These are phyloP conservation scores for Mortierella sp. DNA, from an alignment of 371 early-diverging fungal genomes.

Conservation along the genomic window DNA sequence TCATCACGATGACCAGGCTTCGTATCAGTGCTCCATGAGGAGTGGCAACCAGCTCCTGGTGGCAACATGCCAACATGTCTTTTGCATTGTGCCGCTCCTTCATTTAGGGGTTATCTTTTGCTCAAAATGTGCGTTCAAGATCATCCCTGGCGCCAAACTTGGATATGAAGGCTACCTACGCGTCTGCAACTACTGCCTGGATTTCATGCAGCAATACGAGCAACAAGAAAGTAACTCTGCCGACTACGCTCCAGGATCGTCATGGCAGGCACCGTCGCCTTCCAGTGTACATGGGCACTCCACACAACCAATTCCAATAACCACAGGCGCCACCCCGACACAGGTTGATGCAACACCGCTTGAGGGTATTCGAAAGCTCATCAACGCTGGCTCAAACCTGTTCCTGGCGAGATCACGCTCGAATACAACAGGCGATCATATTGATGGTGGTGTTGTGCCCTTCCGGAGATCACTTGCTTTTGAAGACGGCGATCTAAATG, in stretches of 20 bases:
- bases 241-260: conserved; percentile 25
- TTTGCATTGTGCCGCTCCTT: neutral
- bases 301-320: conserved; percentile 16
- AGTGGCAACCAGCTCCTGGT: too few relatives aligned
- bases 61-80: too few relatives aligned
- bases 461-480: conserved; percentile 44
- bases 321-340: conserved; percentile 16
- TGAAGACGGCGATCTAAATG: conserved; percentile 38
- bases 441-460: conserved; percentile 27
- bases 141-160: conserved; percentile 77
- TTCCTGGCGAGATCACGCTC: conserved; percentile 63
- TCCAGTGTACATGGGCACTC: conserved; percentile 17
- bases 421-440: conserved; percentile 56
- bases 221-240: conserved; percentile 42
- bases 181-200: conserved; percentile 83
- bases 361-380: conserved; percentile 53
- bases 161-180: conserved; percentile 79
- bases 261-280: conserved; percentile 28
- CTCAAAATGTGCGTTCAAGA: conserved; percentile 80
- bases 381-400: conserved; percentile 50
- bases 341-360: conserved; percentile 43
- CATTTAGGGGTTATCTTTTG: conserved; percentile 81
- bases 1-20: neutral
- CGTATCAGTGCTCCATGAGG: too few relatives aligned
- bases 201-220: conserved; percentile 61